Base-by-base conservation (phyloP, 2,329 filamentous ascomycete genomes). In the Cercospora berteroae region DNA sequence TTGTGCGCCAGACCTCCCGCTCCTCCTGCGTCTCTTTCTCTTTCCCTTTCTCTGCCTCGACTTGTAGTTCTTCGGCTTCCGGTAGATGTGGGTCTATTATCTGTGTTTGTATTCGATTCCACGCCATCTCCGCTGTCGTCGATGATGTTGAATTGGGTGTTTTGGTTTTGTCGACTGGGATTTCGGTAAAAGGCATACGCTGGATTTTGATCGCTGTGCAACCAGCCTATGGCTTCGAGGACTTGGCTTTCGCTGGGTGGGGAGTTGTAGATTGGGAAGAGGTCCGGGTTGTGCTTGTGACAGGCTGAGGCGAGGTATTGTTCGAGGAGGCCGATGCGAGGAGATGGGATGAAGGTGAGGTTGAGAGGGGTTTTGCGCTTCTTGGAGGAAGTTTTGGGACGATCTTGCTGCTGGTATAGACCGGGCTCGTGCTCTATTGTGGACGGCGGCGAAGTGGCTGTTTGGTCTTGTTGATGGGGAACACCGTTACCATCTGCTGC, bases 201-300 rank as follows among this genome's bases (percentile, higher is more conserved):
- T 6, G 69, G 76, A 50, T 67, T 72, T n/a, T 74, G 72, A 33
- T 74, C 71, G 61, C 73, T 78, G 2, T 81, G 80, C 5, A 71
- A 72, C 81, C 81, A 83, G 0, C 81, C 81, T 52, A 83, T 81
- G 0, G 80, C 80, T 33, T 80, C 75, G 16, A 83, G 69, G 5
- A 81, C 77, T 12, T 81, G 76, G 8, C 71, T 78, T 68, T 82
- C 80, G 1, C 77, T 79, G 1, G 79, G 79, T 4, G 75, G 67
- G 9, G 74, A 69, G 8, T 72, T 74, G 23, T 71, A 71, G 12
- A 68, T 62, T 0, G 77, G 75, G 60, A 82, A 82, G 18, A 79
- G 63, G 33, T 76, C 75, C 18, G 75, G 69, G 23, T 80, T 75
- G 5, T 72, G 71, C 64, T 79, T 75, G 64, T 81, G 75, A 69